Base-by-base conservation (phyloP, 2,329 filamentous ascomycete species). In the Didymella lethalis region DNA sequence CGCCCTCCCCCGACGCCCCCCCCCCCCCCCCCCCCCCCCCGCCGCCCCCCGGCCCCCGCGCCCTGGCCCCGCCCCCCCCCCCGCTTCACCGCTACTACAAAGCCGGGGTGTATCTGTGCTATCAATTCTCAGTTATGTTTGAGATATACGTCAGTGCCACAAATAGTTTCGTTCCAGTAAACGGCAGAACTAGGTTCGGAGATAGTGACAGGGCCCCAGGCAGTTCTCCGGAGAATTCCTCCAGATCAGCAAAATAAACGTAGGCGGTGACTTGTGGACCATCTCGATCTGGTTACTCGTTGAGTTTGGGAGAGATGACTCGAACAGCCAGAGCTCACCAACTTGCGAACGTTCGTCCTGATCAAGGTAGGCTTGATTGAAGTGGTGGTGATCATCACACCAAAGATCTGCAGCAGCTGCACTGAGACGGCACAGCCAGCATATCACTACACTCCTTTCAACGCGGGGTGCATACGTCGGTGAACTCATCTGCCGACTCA, bases 401-500 rank as follows among this genome's bases (percentile, higher is more conserved):
- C 23, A 44, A 45, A n/a, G 57, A 52, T 52, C 51, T 51, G 34
- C 48, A 43, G 32, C 32, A 36, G 32, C 32, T 36, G 36, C 36
- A 40, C 36, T 40, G 36, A 40, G n/a, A 40, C 36, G 36, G 36
- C 36, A 40, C 36, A 20, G 34, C 34, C 38, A 54, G 40, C 7
- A 46, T 20, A 3, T n/a, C 28, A 41, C 43, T 48, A 48, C 31
- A 40, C 52, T 6, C 26, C 38, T 54, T 43, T 20, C 38, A 50
- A 23, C 31, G 38, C 16, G 40, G 56, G 23, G 20, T 34, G 50
- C 32, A 20, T 36, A 41, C 16, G 43, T 64, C 66, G 68, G 68
- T 54, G 43, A 54, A 41, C 50, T 28, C 45, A 59, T 38, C 38
- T 51, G 29, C 66, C 68, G 65, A 68, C 48, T 56, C 43, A 59